A percentile compares a stretch with the other conserved stretches of the same genome.
These are phyloP conservation scores for Perkinsus olseni DNA, from an alignment of 169 alveolate species.

Conservation along the genomic window DNA sequence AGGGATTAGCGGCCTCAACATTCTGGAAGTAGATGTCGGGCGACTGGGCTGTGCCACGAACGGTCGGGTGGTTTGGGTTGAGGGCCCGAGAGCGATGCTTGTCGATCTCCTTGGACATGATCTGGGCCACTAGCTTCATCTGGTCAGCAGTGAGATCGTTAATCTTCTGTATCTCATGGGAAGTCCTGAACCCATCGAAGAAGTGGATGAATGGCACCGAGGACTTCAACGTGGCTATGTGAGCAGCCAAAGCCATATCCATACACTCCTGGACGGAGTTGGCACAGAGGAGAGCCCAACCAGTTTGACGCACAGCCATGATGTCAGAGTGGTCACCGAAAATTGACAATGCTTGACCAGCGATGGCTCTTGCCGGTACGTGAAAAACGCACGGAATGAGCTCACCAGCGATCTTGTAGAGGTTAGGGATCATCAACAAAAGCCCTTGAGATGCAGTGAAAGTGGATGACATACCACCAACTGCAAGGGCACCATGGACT, in stretches of 20 bases:
- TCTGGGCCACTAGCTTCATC: background rate
- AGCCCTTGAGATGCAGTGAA: conserved; percentile 50
- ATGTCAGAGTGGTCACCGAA: conserved; percentile 52
- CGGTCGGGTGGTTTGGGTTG: conserved; percentile 48
- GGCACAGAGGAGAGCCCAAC: conserved; percentile 46
- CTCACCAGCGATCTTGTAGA: conserved; percentile 52
- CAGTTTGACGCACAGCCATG: conserved; percentile 48
- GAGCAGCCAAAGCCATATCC: conserved; percentile 44
- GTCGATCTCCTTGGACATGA: background rate
- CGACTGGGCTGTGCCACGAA: conserved; percentile 48
- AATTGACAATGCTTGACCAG: conserved; percentile 46
- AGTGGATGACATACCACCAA: conserved; percentile 40
- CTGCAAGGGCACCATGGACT: conserved; percentile 43
- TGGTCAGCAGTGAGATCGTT: conserved; percentile 5
- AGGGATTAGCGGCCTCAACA: conserved; percentile 43
- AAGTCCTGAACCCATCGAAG: conserved; percentile 50
- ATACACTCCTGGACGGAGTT: conserved; percentile 42
- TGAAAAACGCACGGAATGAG: conserved; percentile 49
- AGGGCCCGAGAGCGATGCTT: conserved; percentile 20
- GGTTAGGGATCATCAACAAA: conserved; percentile 44
- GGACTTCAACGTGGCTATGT: conserved; percentile 40
- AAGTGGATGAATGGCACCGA: conserved; percentile 48
- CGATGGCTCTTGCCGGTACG: conserved; percentile 46
- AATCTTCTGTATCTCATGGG: conserved; percentile 44
- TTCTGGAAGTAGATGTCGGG: conserved; percentile 45